phyloP scores from a whole-genome alignment of 2,329 filamentous ascomycete genomes.

The Coniochaeta prunicola region DNA sequence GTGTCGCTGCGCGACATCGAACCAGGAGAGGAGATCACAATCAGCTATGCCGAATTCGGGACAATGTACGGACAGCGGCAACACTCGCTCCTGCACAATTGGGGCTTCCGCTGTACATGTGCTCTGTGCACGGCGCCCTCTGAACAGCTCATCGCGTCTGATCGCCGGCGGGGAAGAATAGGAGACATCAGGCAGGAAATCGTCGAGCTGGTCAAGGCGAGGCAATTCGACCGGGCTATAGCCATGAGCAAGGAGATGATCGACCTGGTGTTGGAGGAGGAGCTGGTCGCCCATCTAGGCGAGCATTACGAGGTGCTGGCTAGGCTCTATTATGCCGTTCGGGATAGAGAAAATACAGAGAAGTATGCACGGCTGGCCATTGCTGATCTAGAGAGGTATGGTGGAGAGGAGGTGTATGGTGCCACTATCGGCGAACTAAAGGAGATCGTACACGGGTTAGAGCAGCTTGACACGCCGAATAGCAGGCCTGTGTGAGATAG shows the following conservation, averaged over 20 bases:
- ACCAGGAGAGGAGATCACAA: slow-evolving; percentile 20
- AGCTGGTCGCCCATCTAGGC: slow-evolving; percentile 16
- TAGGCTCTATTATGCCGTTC: slow-evolving; percentile 12
- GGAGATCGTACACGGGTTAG: not conserved
- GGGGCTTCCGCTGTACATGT: slow-evolving; percentile 21
- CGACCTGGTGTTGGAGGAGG: slow-evolving; percentile 11
- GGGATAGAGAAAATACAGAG: slow-evolving; percentile 11
- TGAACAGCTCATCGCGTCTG: slow-evolving; percentile 10
- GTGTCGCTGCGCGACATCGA: slow-evolving; percentile 18
- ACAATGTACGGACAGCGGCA: slow-evolving; percentile 14
- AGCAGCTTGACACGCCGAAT: not conserved
- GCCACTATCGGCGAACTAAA: not conserved
- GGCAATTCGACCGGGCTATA: slow-evolving; percentile 8
- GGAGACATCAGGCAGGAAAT: slow-evolving; percentile 8
- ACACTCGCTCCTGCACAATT: slow-evolving; percentile 11
- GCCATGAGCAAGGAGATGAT: slow-evolving; percentile 13
- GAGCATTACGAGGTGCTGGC: slow-evolving; percentile 20
- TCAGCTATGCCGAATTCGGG: slow-evolving; percentile 18
- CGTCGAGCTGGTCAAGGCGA: slow-evolving; percentile 8
- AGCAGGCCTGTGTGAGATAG: not conserved
- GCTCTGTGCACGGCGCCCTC: slow-evolving; percentile 11
- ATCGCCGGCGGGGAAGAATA: slow-evolving; percentile 14
- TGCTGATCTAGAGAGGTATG: slow-evolving; percentile 11
- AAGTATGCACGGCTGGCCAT: slow-evolving; percentile 13
- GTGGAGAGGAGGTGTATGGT: not conserved